Base-by-base conservation (phyloP, 208 protist genomes). In the Acanthamoeba healyi region DNA sequence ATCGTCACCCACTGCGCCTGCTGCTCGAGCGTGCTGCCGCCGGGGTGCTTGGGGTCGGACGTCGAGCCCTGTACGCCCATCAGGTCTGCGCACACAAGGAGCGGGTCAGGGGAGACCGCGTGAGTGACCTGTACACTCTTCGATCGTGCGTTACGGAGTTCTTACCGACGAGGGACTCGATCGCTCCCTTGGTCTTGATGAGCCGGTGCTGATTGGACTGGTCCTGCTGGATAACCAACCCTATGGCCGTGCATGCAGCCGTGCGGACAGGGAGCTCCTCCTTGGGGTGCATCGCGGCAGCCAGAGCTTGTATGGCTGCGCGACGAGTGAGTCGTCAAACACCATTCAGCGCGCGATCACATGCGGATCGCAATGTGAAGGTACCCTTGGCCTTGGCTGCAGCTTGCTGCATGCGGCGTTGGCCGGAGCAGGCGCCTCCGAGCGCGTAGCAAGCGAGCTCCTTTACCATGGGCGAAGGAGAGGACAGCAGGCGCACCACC, bases 321-420 rank as follows among this genome's bases (percentile, higher is more conserved):
- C n/a, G n/a, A n/a, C n/a, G n/a, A n/a, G n/a, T n/a, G n/a, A n/a
- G n/a, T n/a, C n/a, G n/a, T n/a, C n/a, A n/a, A n/a, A n/a, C n/a
- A n/a, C n/a, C n/a, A n/a, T n/a, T n/a, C n/a, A n/a, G n/a, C n/a
- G n/a, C n/a, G n/a, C n/a, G n/a, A n/a, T n/a, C n/a, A n/a, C n/a
- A n/a, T n/a, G n/a, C 58, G 58, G 5, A 17, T 34, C 58, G 58
- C 26, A n/a, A n/a, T n/a, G n/a, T n/a, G n/a, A n/a, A n/a, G n/a
- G n/a, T n/a, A 77, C 67, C 67, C 22, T 77, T 77, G 67, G 67
- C 38, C 34, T 77, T 77, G 67, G 38, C 38, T 1, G 67, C 67
- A 3, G 67, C 79, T 22, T 87, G 79, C 17, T 87, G 79, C 79
- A 87, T 56, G 42, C 79, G 42, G 22, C 79, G 79, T 19, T 87